Conservation (phyloP, 1,284 basidiomycete species). For the Ceratobasidium sp. region DNA sequence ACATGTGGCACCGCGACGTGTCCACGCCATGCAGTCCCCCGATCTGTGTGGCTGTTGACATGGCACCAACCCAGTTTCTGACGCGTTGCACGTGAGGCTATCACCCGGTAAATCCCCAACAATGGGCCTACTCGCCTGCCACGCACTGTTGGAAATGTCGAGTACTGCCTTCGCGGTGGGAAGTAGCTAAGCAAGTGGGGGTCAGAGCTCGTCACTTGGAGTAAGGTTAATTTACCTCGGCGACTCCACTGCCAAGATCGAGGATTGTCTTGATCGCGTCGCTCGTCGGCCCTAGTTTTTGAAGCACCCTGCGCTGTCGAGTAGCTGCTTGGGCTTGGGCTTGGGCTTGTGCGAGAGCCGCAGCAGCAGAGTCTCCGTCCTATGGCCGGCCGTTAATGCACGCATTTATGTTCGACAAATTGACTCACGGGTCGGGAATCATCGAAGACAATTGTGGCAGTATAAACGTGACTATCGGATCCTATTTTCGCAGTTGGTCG, state of each 20-base stretch:
- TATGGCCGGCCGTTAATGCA: too few relatives aligned
- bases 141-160: not conserved
- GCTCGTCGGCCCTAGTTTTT: not conserved
- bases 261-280: not conserved
- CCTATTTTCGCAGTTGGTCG: too few relatives aligned
- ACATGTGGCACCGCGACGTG: too few relatives aligned
- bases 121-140: not conserved
- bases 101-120: not conserved
- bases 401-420: too few relatives aligned
- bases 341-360: not conserved
- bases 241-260: not conserved
- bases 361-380: too few relatives aligned
- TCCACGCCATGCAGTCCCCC: too few relatives aligned
- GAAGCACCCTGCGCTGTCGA: not conserved
- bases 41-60: too few relatives aligned
- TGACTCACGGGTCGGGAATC: too few relatives aligned
- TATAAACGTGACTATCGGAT: too few relatives aligned
- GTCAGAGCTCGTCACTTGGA: not conserved
- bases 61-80: too few relatives aligned
- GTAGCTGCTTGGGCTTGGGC: not conserved
- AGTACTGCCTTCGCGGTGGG: not conserved
- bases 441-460: too few relatives aligned
- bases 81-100: not conserved
- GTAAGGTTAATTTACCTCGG: not conserved
- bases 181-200: not conserved